Percentiles rank a stretch among this genome's conserved stretches.
Evolutionary conservation across 192 early-diverging fungal species (phyloP).

Genomic region (Coemansia sp.): DNA sequence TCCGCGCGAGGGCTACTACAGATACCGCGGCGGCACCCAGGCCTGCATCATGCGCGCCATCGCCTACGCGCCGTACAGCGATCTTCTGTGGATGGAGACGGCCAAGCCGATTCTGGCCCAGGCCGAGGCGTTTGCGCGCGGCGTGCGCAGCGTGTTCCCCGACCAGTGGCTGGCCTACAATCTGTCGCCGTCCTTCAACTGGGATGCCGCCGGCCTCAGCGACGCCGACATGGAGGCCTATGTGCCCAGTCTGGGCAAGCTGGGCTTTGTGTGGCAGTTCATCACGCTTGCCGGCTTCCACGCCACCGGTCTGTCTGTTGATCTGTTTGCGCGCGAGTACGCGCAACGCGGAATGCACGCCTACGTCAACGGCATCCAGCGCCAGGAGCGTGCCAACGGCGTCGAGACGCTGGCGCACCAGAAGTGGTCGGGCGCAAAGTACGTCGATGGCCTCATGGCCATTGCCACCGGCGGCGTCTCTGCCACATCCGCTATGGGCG

Average conservation of each 20-base stretch:
- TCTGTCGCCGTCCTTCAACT: constrained; percentile 97
- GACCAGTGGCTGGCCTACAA: constrained; percentile 93
- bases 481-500: constrained; percentile 93
- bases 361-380: constrained; percentile 90
- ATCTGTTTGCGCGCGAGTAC: constrained; percentile 86
- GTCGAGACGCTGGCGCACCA: constrained; percentile 95
- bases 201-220: constrained; percentile 93
- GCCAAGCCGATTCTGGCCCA: constrained; percentile 91
- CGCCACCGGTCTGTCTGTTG: constrained; percentile 83
- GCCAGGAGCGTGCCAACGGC: constrained; percentile 84
- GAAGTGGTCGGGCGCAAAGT: constrained; percentile 93
- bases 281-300: constrained; percentile 96
- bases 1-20: constrained; percentile 94
- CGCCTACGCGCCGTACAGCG: constrained; percentile 87
- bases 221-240: constrained; percentile 88
- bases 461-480: constrained; percentile 92
- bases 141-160: constrained; percentile 79
- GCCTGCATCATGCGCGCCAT: constrained; percentile 81
- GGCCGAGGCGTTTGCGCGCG: constrained; percentile 86
- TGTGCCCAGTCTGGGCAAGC: constrained; percentile 77
- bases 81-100: constrained; percentile 97
- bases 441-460: constrained; percentile 87
- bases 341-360: constrained; percentile 90
- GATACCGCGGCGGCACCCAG: constrained; percentile 93
- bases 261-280: constrained; percentile 98